Percentiles rank a stretch among this genome's conserved stretches.
Evolutionary conservation across 192 early-diverging fungal genomes (phyloP).

Genomic region (Backusella morwellensis): DNA sequence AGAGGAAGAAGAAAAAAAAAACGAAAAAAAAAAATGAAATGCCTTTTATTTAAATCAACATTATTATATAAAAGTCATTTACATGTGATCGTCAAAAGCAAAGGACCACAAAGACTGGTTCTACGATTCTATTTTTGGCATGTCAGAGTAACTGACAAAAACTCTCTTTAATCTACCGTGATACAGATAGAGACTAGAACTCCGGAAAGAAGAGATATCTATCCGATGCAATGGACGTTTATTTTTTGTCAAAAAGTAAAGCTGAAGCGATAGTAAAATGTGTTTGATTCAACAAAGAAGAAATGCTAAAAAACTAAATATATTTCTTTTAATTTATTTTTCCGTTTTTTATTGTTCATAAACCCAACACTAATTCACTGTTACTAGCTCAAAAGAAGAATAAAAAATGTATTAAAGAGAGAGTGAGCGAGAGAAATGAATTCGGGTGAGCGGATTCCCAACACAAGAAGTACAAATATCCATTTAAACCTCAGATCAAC

Average conservation of each 20-base stretch:
- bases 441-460: background rate
- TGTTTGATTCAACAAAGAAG: background rate
- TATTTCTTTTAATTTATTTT: background rate
- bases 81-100: slow-evolving; percentile 7
- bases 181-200: background rate
- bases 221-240: background rate
- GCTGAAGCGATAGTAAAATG: background rate
- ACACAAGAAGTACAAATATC: background rate
- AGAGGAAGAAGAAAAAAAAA: background rate
- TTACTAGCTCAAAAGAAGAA: background rate
- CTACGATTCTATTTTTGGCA: slow-evolving; percentile 1
- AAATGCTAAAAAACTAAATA: background rate
- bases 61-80: slow-evolving; percentile 4
- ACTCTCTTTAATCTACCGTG: background rate
- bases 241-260: background rate
- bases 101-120: background rate
- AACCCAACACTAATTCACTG: background rate
- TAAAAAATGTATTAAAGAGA: background rate
- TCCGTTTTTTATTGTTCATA: background rate
- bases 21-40: slow-evolving; percentile 4
- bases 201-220: background rate
- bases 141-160: background rate
- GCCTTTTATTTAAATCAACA: background rate
- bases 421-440: background rate
- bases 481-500: background rate